Percentiles rank a stretch among this genome's conserved stretches.
phyloP scores from a whole-genome alignment of 208 protist genomes.

The Sergeia podlipaevii region DNA sequence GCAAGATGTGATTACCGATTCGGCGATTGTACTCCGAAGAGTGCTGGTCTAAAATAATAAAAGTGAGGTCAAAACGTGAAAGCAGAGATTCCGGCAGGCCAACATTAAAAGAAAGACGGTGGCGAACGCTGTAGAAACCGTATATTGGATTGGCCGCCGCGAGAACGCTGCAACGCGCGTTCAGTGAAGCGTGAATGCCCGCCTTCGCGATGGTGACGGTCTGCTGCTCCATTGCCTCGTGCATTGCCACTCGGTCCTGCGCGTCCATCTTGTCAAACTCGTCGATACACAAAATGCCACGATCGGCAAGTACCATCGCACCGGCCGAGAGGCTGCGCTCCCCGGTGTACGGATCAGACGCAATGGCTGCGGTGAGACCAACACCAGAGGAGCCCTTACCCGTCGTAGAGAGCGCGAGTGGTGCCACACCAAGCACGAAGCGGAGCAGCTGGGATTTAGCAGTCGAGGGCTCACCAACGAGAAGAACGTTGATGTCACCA shows the following conservation, averaged over 20 bases:
- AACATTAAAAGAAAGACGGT: conserved; percentile 95
- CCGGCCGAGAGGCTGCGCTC: conserved; percentile 97
- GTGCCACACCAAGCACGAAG: conserved; percentile 95
- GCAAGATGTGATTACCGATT: conserved; percentile 96
- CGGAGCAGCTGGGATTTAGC: conserved; percentile 99
- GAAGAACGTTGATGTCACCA: conserved; percentile 99
- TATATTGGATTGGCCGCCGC: conserved; percentile 99
- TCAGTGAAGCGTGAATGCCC: conserved; percentile 99
- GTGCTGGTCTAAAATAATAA: conserved; percentile 98
- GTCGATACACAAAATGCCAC: conserved; percentile 99
- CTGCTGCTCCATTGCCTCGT: conserved; percentile 99
- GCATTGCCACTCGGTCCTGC: conserved; percentile 96
- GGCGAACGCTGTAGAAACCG: conserved; percentile 95
- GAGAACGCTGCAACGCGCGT: conserved; percentile 98
- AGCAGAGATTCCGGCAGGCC: conserved; percentile 98
- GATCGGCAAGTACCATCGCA: conserved; percentile 99
- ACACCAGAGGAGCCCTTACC: conserved; percentile 97
- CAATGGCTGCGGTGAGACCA: conserved; percentile 99
- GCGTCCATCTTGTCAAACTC: conserved; percentile 99
- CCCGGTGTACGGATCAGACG: conserved; percentile 96
- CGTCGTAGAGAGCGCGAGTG: conserved; percentile 98
- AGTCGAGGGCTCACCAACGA: conserved; percentile 99
- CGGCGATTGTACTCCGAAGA: conserved; percentile 87
- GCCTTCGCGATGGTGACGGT: conserved; percentile 99
- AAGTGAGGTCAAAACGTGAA: conserved; percentile 99